Evolutionary conservation across 805 yeast genomes (phyloP).

Genomic region (Grigorovia transvaalensis): DNA sequence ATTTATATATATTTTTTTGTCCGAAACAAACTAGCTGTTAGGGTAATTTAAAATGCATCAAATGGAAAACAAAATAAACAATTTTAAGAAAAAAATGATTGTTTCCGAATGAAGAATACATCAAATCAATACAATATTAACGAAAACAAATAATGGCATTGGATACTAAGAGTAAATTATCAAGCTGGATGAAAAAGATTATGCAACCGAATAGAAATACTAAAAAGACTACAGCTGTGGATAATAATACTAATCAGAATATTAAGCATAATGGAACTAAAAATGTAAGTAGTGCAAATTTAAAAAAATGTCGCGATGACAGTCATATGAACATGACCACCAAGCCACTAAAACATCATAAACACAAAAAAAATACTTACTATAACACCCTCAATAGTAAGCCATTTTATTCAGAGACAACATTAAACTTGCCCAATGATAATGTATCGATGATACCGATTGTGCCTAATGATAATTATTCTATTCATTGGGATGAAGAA

Average conservation of each 20-base stretch:
- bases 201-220: constrained; percentile 13
- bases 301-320: not conserved
- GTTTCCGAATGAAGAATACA: not conserved
- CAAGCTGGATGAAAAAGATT: constrained; percentile 26
- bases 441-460: not conserved
- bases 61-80: too few species aligned
- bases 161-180: constrained; percentile 20
- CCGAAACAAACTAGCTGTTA: not conserved
- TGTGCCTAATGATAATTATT: not conserved
- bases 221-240: not conserved
- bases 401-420: not conserved
- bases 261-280: not conserved
- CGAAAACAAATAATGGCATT: not conserved
- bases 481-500: not conserved
- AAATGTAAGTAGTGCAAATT: not conserved
- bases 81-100: too few species aligned
- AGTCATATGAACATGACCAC: not conserved
- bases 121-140: not conserved
- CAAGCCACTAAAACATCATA: not conserved
- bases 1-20: too few species aligned
- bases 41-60: not conserved
- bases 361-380: too few species aligned
- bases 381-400: too few species aligned
- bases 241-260: not conserved
- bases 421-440: not conserved